Conservation (phyloP, 2,329 filamentous ascomycete genomes). For the Pyrenophora seminiperda region DNA sequence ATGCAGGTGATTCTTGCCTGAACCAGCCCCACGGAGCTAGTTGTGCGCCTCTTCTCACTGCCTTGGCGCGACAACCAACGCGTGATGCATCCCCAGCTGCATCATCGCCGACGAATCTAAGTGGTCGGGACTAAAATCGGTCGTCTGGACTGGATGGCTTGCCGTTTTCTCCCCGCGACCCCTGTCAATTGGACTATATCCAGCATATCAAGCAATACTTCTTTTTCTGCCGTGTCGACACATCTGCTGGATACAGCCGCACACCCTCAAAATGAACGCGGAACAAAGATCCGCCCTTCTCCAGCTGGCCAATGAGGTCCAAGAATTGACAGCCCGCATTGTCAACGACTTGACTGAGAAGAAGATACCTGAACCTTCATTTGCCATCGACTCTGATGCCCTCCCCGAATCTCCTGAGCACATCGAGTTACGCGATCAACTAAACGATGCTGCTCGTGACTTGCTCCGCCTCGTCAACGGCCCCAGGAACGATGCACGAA, state of each 20-base stretch:
- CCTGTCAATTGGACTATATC: too few species aligned
- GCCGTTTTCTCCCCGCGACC: too few species aligned
- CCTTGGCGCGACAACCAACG: neutral
- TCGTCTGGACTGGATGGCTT: too few species aligned
- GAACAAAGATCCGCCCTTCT: conserved; percentile 17
- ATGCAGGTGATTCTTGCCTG: neutral
- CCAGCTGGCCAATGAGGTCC: conserved; percentile 17
- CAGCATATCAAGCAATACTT: neutral
- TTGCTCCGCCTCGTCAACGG: conserved; percentile 33
- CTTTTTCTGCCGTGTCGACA: neutral
- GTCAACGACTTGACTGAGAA: conserved; percentile 14
- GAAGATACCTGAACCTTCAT: conserved; percentile 19
- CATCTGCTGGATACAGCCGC: neutral
- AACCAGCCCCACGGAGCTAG: neutral
- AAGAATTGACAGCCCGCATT: conserved; percentile 17
- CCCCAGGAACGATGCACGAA: conserved; percentile 18
- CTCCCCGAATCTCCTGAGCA: conserved; percentile 17
- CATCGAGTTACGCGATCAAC: conserved; percentile 15
- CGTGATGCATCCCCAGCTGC: neutral
- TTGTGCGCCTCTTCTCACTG: neutral
- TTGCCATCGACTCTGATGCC: conserved; percentile 11
- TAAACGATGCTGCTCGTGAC: conserved; percentile 24
- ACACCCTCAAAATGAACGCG: conserved; percentile 4
- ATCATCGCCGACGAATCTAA: neutral
- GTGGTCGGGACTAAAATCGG: neutral